phyloP scores from a whole-genome alignment of 257 asterid genomes.

The Penstemon eatonii region DNA sequence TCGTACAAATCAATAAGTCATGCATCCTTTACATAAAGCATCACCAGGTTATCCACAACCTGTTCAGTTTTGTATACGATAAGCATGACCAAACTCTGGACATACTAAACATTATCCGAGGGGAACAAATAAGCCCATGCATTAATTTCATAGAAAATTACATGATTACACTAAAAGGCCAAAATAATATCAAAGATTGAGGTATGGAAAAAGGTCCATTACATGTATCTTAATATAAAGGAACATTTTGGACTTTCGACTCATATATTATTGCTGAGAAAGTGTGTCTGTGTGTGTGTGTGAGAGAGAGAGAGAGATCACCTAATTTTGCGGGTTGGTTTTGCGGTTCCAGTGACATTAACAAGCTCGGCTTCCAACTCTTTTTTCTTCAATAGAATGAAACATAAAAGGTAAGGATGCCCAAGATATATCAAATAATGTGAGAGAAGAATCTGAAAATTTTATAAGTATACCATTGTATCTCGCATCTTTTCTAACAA shows the following conservation, averaged over 20 bases:
- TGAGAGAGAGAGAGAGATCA: slow-evolving; percentile 29
- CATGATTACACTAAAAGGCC: background rate
- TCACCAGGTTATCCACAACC: background rate
- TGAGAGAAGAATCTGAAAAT: background rate
- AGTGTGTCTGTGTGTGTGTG: background rate
- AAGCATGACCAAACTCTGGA: slow-evolving; percentile 1
- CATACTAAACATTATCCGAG: background rate
- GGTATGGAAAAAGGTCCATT: slow-evolving; percentile 9
- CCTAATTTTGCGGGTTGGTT: slow-evolving; percentile 97
- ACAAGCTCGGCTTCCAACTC: slow-evolving; percentile 96
- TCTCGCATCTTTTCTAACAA: slow-evolving; percentile 98
- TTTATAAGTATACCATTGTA: slow-evolving; percentile 73
- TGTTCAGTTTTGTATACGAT: background rate
- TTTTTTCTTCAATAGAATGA: slow-evolving; percentile 64
- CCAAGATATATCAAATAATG: background rate
- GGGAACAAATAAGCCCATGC: background rate
- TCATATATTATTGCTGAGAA: background rate
- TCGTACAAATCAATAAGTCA: background rate
- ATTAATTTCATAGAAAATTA: slow-evolving; percentile 4
- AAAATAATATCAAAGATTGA: background rate
- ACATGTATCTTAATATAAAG: background rate
- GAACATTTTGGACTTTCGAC: background rate
- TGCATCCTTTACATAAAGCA: slow-evolving; percentile 3
- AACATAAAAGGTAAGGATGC: slow-evolving; percentile 24
- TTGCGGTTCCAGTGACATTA: slow-evolving; percentile 81